phyloP scores from a whole-genome alignment of 495 filamentous ascomycete species.

The Neurospora pannonica region DNA sequence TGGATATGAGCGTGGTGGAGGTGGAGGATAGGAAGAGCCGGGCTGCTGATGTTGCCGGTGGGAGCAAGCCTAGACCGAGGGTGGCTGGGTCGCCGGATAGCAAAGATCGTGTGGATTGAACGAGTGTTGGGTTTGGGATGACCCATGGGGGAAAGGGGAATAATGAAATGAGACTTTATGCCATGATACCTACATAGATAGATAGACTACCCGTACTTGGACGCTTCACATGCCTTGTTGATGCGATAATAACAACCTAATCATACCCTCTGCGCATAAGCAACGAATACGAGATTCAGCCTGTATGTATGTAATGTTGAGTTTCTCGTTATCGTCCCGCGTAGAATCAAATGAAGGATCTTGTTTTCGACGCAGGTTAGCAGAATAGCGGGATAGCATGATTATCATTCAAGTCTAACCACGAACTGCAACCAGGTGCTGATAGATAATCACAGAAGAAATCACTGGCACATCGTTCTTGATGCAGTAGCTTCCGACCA shows the following conservation, averaged over 20 bases:
- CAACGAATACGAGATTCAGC: background rate
- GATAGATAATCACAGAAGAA: background rate
- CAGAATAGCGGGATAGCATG: background rate
- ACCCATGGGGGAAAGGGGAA: background rate
- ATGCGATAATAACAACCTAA: background rate
- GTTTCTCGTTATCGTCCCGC: background rate
- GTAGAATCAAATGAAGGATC: background rate
- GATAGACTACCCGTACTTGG: background rate
- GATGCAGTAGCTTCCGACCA: background rate
- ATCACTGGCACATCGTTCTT: background rate
- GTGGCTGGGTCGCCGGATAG: background rate
- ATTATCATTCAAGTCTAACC: background rate
- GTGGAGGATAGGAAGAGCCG: constrained; percentile 13
- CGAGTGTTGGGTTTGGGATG: background rate
- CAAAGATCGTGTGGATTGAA: constrained; percentile 24
- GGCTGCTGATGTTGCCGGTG: background rate
- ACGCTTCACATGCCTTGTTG: background rate
- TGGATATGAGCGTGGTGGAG: constrained; percentile 69
- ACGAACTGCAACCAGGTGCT: background rate
- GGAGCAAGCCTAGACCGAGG: constrained; percentile 7
- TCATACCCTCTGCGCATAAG: background rate
- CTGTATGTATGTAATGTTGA: background rate
- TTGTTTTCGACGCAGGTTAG: background rate
- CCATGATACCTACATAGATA: background rate
- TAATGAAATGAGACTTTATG: background rate